These are phyloP conservation scores for Artomyces pyxidatus DNA, from an alignment of 768 basidiomycete genomes.

Conservation along the genomic window DNA sequence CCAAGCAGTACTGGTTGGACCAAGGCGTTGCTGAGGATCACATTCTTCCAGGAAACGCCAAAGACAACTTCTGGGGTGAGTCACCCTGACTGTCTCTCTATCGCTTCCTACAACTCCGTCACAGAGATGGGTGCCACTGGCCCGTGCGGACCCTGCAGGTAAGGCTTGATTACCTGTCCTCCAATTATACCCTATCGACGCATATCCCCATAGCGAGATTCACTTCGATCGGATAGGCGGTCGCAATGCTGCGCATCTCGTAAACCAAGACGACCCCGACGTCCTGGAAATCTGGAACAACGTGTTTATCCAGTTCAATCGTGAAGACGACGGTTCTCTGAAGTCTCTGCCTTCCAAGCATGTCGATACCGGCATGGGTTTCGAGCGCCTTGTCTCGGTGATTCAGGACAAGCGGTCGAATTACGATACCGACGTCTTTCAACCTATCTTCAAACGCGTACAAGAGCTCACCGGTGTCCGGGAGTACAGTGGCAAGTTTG, in stretches of 20 bases:
- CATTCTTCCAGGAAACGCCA: slow-evolving; percentile 88
- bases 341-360: slow-evolving; percentile 83
- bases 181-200: background rate
- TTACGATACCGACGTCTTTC: slow-evolving; percentile 96
- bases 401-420: slow-evolving; percentile 89
- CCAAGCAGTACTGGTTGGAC: slow-evolving; percentile 80
- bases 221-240: slow-evolving; percentile 98
- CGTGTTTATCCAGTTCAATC: slow-evolving; percentile 98
- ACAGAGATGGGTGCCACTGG: slow-evolving; percentile 98
- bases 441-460: slow-evolving; percentile 80
- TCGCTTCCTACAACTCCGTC: background rate
- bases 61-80: slow-evolving; percentile 99
- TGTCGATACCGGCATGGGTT: slow-evolving; percentile 99
- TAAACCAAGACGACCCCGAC: slow-evolving; percentile 94
- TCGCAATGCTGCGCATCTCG: slow-evolving; percentile 87
- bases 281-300: slow-evolving; percentile 99
- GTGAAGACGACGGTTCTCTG: slow-evolving; percentile 81
- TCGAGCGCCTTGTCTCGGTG: slow-evolving; percentile 92
- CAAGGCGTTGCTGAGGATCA: slow-evolving; percentile 85
- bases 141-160: slow-evolving; percentile 96
- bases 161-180: slow-evolving; percentile 12
- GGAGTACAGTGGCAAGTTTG: slow-evolving; percentile 85
- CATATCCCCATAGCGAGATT: slow-evolving; percentile 67
- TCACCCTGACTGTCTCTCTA: slow-evolving; percentile 8
- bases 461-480: slow-evolving; percentile 85